Evolutionary conservation across 306 rosid species (phyloP).

Genomic region (Glycine soja): DNA sequence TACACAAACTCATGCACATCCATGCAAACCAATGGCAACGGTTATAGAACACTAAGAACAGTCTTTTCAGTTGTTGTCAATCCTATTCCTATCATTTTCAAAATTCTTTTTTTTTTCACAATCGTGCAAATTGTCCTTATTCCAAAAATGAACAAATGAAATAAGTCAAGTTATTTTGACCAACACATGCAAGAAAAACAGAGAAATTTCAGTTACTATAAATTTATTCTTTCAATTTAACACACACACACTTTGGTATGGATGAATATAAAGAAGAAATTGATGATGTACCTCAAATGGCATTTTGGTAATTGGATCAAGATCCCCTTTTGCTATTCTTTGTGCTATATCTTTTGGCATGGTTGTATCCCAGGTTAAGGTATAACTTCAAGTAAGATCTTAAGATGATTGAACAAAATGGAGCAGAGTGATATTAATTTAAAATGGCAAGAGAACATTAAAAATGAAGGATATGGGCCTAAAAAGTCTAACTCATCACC

Average conservation of each 20-base stretch:
- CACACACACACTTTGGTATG: not conserved
- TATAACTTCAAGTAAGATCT: conserved; percentile 37
- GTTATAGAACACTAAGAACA: not conserved
- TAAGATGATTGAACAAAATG: conserved; percentile 41
- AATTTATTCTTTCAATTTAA: conserved; percentile 22
- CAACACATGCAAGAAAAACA: not conserved
- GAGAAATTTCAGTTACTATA: conserved; percentile 11
- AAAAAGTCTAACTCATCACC: conserved; percentile 78
- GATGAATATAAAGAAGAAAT: conserved; percentile 29
- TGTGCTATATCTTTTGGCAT: conserved; percentile 74
- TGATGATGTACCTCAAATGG: conserved; percentile 70
- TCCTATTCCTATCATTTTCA: conserved; percentile 21
- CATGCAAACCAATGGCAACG: not conserved
- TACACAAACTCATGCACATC: conserved; percentile 30
- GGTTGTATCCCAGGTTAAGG: conserved; percentile 75
- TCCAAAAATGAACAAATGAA: conserved; percentile 33
- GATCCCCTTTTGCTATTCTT: conserved; percentile 89
- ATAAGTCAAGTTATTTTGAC: conserved; percentile 19
- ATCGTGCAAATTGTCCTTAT: not conserved
- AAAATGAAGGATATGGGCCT: conserved; percentile 90
- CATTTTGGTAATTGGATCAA: conserved; percentile 85
- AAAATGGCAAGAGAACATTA: conserved; percentile 22
- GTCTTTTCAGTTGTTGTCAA: conserved; percentile 14
- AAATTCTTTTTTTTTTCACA: conserved; percentile 28
- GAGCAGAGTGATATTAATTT: conserved; percentile 24